Conservation (phyloP, 805 yeast species). For the Yarrowia sp. region DNA sequence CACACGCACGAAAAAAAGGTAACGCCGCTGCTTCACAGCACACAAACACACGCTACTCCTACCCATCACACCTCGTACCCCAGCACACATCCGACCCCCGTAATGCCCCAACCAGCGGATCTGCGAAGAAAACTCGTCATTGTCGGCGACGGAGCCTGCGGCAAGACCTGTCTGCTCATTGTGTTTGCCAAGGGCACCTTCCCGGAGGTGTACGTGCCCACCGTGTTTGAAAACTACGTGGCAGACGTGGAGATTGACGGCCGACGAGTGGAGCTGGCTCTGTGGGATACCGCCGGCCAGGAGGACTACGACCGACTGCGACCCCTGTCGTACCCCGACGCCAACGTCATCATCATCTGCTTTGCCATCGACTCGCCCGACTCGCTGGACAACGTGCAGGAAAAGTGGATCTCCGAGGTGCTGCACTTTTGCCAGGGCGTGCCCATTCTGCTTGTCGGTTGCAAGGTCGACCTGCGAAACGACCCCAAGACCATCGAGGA, state of each 20-base stretch:
- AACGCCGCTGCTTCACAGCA: slow-evolving; percentile 6
- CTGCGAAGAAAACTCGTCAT: slow-evolving; percentile 72
- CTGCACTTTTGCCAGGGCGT: slow-evolving; percentile 93
- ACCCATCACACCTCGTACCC: slow-evolving; percentile 5
- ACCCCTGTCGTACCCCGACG: slow-evolving; percentile 90
- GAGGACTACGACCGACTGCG: slow-evolving; percentile 95
- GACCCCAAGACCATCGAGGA: slow-evolving; percentile 79
- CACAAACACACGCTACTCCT: slow-evolving; percentile 14
- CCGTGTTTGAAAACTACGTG: slow-evolving; percentile 96
- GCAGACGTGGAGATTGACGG: slow-evolving; percentile 94
- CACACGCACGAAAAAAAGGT: slow-evolving; percentile 33
- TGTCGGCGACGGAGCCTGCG: slow-evolving; percentile 98
- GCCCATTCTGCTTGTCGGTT: slow-evolving; percentile 90
- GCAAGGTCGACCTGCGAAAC: slow-evolving; percentile 87
- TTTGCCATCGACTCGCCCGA: slow-evolving; percentile 91
- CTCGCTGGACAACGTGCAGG: slow-evolving; percentile 91
- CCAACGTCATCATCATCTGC: slow-evolving; percentile 89
- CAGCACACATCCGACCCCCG: slow-evolving; percentile 8
- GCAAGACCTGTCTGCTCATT: slow-evolving; percentile 89
- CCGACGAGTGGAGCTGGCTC: slow-evolving; percentile 88
- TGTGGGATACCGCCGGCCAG: slow-evolving; percentile 99
- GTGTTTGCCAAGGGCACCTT: slow-evolving; percentile 85
- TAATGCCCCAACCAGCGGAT: slow-evolving; percentile 45
- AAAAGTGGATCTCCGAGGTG: slow-evolving; percentile 95
- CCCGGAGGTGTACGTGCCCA: slow-evolving; percentile 94